Percentiles rank a stretch among this genome's conserved stretches.
These are phyloP conservation scores for Nicotiana benthamiana DNA, from an alignment of 257 asterid species.

Conservation along the genomic window DNA sequence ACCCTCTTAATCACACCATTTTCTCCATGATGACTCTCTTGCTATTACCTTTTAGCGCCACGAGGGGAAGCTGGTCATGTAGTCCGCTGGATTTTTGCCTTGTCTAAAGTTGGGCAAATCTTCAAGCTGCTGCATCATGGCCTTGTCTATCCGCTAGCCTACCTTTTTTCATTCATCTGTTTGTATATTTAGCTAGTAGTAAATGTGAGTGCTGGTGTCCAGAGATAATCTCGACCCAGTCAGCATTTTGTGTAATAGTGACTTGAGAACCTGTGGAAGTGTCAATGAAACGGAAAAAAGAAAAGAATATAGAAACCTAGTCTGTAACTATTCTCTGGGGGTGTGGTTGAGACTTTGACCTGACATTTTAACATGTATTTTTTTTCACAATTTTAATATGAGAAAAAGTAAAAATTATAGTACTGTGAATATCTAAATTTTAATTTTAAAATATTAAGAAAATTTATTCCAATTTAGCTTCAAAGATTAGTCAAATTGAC, in stretches of 20 bases:
- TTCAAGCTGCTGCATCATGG: not conserved
- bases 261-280: not conserved
- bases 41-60: not conserved
- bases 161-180: constrained; percentile 2
- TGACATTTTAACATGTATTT: no score
- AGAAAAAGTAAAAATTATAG: no score
- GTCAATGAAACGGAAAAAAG: not conserved
- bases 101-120: not conserved
- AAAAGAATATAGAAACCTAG: not conserved
- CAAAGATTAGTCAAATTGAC: no score
- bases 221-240: not conserved
- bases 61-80: not conserved
- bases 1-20: not conserved
- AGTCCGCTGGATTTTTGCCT: not conserved
- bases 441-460: no score
- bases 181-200: constrained; percentile 1
- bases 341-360: not conserved
- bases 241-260: not conserved
- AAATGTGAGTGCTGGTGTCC: constrained; percentile 1
- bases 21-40: not conserved
- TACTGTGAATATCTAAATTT: no score
- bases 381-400: no score
- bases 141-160: not conserved
- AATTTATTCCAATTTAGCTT: no score
- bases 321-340: not conserved